Base-by-base conservation (phyloP, 768 basidiomycete species). In the Termitomyces sp. region DNA sequence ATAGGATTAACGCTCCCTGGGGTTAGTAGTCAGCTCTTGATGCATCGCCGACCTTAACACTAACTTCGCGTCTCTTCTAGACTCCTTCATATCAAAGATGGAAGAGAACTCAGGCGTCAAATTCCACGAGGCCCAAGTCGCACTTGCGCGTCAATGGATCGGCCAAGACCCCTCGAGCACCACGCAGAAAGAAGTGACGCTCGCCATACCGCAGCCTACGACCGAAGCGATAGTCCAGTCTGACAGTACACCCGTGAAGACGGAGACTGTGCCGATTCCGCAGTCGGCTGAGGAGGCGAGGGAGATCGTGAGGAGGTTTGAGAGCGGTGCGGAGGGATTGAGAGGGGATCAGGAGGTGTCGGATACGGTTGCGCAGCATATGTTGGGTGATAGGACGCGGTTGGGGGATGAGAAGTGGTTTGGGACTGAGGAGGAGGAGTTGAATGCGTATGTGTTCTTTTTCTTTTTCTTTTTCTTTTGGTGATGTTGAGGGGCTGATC, bases 81-180 rank as follows among this genome's bases (percentile, higher is more conserved):
- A 59, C 22, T 71, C 70, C 16, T 81, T 87, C 68, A 90, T 96
- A 71, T 72, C 79, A 55, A 65, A 84, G 65, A 91, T 91, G 82
- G 92, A 96, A 71, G 69, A 82, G 57, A 76, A 80, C 68, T 89
- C 89, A 2, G 91, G 90, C 0, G 83, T 98, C 64, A 84, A 83
- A 50, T 97, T 93, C 81, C 84, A 87, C 65, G 78, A 94, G 71
- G 96, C 94, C 0, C 92, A 93, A 72, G 88, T 93, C 4, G 96
- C 96, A 1, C 83, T 94, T 20, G 83, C 89, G 7, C 84, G 88
- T 9, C 79, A 87, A 67, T 94, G 90, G 90, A 76, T 92, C 44
- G 88, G 87, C 13, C 75, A 72, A 20, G 79, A 80, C 55, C 62
- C 69, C 7, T 72, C 76, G 36, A 77, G 68, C 33, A 70, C 68